Base-by-base conservation (phyloP, 208 protist species). In the Leishmania amazonensis region DNA sequence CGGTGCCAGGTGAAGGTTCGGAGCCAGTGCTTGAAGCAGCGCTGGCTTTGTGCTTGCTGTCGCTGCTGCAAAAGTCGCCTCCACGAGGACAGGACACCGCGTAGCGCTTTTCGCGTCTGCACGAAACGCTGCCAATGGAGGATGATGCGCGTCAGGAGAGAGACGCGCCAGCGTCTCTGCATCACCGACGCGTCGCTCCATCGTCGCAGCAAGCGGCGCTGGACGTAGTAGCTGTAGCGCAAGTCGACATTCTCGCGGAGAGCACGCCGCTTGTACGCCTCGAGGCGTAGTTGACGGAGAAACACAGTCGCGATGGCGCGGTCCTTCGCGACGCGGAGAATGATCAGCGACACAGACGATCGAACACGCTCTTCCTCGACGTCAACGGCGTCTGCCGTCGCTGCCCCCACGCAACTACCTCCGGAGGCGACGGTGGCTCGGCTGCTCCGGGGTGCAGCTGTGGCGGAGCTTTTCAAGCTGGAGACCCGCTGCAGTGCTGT, bases 171-270 rank as follows among this genome's bases (percentile, higher is more conserved):
- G 47, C 24, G 47, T n/a, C 45, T 57, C n/a, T 79, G 73, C n/a
- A 38, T 8, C 6, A 62, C n/a, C 13, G 85, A 84, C 3, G 28
- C 47, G 40, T 3, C 15, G 7, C 47, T 38, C 89, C 92, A 95
- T 11, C 60, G 49, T 31, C 83, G 85, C 71, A 97, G 68, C 19
- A 85, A 67, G 72, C 88, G 87, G 0, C 93, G 85, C 70, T 89
- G 88, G 19, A 85, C 19, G 80, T 94, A 94, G 84, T 94, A 96
- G 49, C 76, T 28, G 62, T 88, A 88, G n/a, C 93, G 88, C 77
- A 92, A 51, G 17, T 92, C 81, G 45, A 93, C 88, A 38, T 89
- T 87, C 5, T 84, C 83, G n/a, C 76, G 65, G 28, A 87, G 80
- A 24, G 68, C 38, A 2, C 68, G 83, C 15, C 87, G 88, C 65